phyloP scores from a whole-genome alignment of 352 stramenopile genomes.

The Pythium aphanidermatum region DNA sequence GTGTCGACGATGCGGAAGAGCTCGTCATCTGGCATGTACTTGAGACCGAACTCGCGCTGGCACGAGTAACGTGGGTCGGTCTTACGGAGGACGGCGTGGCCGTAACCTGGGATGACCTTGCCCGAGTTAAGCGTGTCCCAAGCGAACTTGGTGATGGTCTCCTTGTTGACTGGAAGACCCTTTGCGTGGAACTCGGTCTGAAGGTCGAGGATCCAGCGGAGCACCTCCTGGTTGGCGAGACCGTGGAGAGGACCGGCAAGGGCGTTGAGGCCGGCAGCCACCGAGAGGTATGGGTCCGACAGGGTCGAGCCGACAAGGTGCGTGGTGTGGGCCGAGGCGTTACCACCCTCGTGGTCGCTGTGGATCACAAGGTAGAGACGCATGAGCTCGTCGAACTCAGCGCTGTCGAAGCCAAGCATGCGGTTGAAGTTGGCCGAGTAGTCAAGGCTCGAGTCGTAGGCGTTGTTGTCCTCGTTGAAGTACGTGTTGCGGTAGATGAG shows the following conservation, averaged over 20 bases:
- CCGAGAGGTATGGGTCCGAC: slow-evolving; percentile 97
- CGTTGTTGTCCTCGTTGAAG: slow-evolving; percentile 92
- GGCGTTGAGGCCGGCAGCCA: slow-evolving; percentile 95
- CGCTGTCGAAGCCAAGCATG: slow-evolving; percentile 97
- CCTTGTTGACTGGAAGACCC: slow-evolving; percentile 95
- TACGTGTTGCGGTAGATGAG: slow-evolving; percentile 99
- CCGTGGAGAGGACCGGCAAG: slow-evolving; percentile 97
- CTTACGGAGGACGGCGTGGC: slow-evolving; percentile 97
- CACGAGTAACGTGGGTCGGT: slow-evolving; percentile 99
- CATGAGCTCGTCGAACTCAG: slow-evolving; percentile 99
- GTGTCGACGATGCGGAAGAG: slow-evolving; percentile 99
- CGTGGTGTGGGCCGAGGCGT: slow-evolving; percentile 97
- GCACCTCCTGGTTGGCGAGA: slow-evolving; percentile 99
- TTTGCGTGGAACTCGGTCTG: slow-evolving; percentile 95
- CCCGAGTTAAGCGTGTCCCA: slow-evolving; percentile 98
- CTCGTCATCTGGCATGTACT: slow-evolving; percentile 99
- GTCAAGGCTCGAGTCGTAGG: slow-evolving; percentile 94
- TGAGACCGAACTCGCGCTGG: slow-evolving; percentile 98
- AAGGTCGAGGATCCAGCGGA: slow-evolving; percentile 92
- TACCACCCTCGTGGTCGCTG: slow-evolving; percentile 98
- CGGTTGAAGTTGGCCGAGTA: slow-evolving; percentile 99
- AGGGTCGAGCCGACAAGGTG: slow-evolving; percentile 98
- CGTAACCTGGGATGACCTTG: slow-evolving; percentile 99
- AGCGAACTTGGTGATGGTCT: slow-evolving; percentile 98
- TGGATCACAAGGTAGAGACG: slow-evolving; percentile 99